Evolutionary conservation across 805 yeast species (phyloP).

Genomic region (Saccharomycopsis babjevae): DNA sequence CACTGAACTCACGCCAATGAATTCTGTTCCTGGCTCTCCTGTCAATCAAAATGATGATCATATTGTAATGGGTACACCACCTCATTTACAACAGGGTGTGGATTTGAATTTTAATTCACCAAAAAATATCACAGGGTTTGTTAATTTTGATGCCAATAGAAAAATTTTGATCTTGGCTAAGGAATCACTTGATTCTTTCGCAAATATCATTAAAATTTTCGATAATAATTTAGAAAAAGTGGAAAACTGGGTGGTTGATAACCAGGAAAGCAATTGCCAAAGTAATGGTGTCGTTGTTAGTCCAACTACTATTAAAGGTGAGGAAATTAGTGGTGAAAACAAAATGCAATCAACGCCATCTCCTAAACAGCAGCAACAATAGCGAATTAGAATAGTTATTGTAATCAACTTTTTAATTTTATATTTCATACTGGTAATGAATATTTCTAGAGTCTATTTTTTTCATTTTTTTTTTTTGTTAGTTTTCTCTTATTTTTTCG

Average conservation of each 20-base stretch:
- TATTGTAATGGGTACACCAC: background rate
- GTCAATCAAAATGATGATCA: background rate
- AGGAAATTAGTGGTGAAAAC: background rate
- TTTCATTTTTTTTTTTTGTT: no score
- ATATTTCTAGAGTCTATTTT: no score
- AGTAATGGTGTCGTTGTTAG: background rate
- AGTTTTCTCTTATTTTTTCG: no score
- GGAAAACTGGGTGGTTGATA: slow-evolving; percentile 59
- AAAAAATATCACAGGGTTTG: slow-evolving; percentile 6
- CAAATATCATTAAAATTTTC: slow-evolving; percentile 72
- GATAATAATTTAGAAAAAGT: slow-evolving; percentile 79
- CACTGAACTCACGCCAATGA: slow-evolving; percentile 23
- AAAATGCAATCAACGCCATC: background rate
- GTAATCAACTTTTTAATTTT: no score
- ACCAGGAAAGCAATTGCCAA: background rate
- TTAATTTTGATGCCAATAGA: slow-evolving; percentile 35
- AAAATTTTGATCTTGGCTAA: slow-evolving; percentile 73
- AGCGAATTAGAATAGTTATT: no score
- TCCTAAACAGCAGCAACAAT: background rate
- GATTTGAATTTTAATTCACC: background rate
- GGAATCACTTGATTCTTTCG: slow-evolving; percentile 82
- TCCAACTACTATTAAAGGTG: background rate
- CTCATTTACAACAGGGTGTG: background rate
- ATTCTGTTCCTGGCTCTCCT: slow-evolving; percentile 14
- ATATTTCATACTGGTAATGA: no score